These are phyloP conservation scores for Arbutus unedo DNA, from an alignment of 148 eudicot species.

Conservation along the genomic window DNA sequence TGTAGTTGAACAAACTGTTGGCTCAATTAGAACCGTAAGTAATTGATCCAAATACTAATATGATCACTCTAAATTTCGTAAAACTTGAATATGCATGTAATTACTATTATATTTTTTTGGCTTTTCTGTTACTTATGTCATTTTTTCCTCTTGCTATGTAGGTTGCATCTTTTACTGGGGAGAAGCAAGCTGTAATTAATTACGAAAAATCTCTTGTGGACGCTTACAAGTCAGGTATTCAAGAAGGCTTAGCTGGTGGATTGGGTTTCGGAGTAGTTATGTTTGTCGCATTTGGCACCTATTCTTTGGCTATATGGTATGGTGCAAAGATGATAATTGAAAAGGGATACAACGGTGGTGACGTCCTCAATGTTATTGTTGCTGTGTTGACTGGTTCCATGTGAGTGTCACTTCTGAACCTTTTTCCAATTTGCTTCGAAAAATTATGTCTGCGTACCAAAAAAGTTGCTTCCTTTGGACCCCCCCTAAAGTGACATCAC, in stretches of 20 bases:
- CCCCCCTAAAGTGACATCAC: not conserved
- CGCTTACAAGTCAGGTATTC: constrained; percentile 56
- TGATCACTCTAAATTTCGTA: not conserved
- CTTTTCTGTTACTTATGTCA: not conserved
- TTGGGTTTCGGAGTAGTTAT: constrained; percentile 54
- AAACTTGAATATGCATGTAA: too few species aligned
- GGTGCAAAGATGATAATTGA: constrained; percentile 67
- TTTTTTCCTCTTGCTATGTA: constrained; percentile 12
- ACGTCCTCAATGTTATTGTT: constrained; percentile 54
- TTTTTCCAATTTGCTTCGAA: too few species aligned
- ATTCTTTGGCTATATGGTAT: constrained; percentile 71
- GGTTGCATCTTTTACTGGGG: constrained; percentile 90
- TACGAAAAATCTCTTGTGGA: constrained; percentile 49
- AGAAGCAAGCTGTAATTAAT: constrained; percentile 52
- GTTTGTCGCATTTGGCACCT: constrained; percentile 43
- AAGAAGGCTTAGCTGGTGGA: constrained; percentile 63
- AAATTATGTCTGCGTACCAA: not conserved
- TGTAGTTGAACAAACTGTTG: constrained; percentile 78
- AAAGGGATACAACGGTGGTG: constrained; percentile 58
- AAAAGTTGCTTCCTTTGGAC: not conserved
- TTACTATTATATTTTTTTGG: too few species aligned
- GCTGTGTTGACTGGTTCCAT: constrained; percentile 42
- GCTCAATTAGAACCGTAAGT: constrained; percentile 84
- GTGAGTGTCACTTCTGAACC: constrained; percentile 18
- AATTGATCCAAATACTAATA: not conserved